A percentile compares a stretch with the other conserved stretches of the same genome.
These are phyloP conservation scores for Miscanthus sacchariflorus DNA, from an alignment of 202 grass and related monocot species.

Conservation along the genomic window DNA sequence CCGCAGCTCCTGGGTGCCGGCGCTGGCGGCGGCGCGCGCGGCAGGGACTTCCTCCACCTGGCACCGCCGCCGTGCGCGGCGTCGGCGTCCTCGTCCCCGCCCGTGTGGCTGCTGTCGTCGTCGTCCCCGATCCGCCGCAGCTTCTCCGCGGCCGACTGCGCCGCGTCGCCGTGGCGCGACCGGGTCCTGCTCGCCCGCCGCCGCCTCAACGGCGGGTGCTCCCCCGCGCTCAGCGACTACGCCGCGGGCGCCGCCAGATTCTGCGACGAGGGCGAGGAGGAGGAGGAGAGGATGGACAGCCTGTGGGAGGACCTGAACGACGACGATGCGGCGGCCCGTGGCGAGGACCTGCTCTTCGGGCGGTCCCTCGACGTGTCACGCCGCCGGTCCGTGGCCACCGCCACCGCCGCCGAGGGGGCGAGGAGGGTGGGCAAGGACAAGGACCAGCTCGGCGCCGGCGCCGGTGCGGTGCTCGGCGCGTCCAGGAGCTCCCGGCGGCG, in stretches of 20 bases:
- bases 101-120: conserved; percentile 35
- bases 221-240: conserved; percentile 56
- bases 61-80: conserved; percentile 8
- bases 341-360: conserved; percentile 11
- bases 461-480: not conserved
- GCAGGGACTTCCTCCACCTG: not conserved
- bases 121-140: conserved; percentile 63
- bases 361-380: conserved; percentile 39
- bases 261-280: not conserved
- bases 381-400: conserved; percentile 37
- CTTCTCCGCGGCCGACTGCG: conserved; percentile 63
- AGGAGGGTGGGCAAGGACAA: not conserved
- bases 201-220: conserved; percentile 31
- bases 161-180: conserved; percentile 50
- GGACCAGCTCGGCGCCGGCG: not conserved
- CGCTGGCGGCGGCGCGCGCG: not conserved
- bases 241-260: not conserved
- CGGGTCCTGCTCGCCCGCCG: not conserved
- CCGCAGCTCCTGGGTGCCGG: not conserved
- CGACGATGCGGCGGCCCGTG: conserved; percentile 21
- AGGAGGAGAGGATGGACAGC: conserved; percentile 64
- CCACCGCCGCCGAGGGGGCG: not conserved
- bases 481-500: conserved; percentile 54
- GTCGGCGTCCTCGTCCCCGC: conserved; percentile 3
- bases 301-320: conserved; percentile 65